Evolutionary conservation across 306 rosid species (phyloP), one percentile per base, ranked within the genome.

Genomic region (Gillenia trifoliata): DNA sequence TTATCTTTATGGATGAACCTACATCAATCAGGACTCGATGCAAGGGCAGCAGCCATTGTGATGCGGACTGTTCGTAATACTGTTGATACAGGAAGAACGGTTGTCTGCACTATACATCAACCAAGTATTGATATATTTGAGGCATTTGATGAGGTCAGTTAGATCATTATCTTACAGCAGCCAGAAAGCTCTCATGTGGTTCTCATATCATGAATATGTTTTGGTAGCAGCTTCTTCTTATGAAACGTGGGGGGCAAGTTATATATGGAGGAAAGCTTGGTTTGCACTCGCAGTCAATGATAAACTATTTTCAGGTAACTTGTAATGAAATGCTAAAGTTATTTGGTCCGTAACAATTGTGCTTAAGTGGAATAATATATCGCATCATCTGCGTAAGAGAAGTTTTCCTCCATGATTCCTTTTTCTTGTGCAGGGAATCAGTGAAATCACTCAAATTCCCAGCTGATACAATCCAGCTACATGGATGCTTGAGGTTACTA

Each of bases 51-150:
- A n/a, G n/a, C n/a, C n/a, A n/a, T n/a, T n/a, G n/a, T n/a, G n/a
- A n/a, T n/a, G n/a, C n/a, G n/a, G n/a, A n/a, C n/a, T n/a, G n/a
- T n/a, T n/a, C n/a, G n/a, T n/a, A n/a, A n/a, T n/a, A n/a, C n/a
- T n/a, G n/a, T n/a, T n/a, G n/a, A n/a, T n/a, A n/a, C n/a, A n/a
- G n/a, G n/a, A n/a, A n/a, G n/a, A n/a, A n/a, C n/a, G n/a, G n/a
- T n/a, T 93, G 98, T 92, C 54, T 92, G 98, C 80, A 92, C 98
- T 60, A 90, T 92, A 69, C 98, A 92, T 85, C 98, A 92, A 34
- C 96, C 98, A 47, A 92, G 96, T 43, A 90, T 88, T 64, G 98
- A 92, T 65, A 90, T 92, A 72, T 88, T 92, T 80, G 98, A 92
- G 87, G 92, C 98, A 78, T 92, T 92, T 89, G 98, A 92, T 72